These are phyloP conservation scores for Juglanconis oblonga DNA, from an alignment of 2,329 filamentous ascomycete genomes.

Conservation along the genomic window DNA sequence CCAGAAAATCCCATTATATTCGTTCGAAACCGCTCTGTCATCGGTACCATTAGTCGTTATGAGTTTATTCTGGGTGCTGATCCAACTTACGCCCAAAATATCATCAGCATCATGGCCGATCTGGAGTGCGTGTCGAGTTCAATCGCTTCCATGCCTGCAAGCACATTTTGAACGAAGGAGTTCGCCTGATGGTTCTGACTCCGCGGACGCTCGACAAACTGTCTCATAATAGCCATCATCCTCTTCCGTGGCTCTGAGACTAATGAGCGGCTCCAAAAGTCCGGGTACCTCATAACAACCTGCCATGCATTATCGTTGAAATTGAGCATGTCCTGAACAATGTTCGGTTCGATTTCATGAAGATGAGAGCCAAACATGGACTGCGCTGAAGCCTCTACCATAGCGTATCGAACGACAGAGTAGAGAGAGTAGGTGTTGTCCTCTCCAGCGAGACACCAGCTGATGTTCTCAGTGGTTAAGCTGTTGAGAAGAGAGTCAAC, in stretches of 20 bases:
- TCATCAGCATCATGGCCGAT: background rate
- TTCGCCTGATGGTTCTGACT: background rate
- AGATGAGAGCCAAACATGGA: conserved; percentile 1
- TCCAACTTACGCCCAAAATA: conserved; percentile 2
- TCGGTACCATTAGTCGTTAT: background rate
- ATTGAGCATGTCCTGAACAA: background rate
- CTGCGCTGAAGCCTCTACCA: background rate
- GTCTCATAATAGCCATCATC: background rate
- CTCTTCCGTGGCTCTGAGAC: background rate
- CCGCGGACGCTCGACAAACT: background rate
- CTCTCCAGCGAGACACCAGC: background rate
- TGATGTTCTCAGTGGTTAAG: background rate
- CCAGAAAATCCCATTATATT: background rate
- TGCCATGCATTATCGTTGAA: conserved; percentile 2
- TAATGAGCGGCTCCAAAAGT: background rate
- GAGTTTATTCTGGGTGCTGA: background rate
- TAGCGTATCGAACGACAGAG: background rate
- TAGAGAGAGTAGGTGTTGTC: background rate
- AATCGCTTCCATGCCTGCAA: background rate
- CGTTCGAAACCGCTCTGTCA: background rate
- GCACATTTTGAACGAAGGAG: background rate
- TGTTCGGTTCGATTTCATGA: background rate
- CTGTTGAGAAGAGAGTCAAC: background rate
- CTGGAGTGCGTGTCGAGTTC: background rate
- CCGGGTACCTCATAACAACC: background rate